phyloP scores from a whole-genome alignment of 306 rosid genomes.

The Lotus japonicus region DNA sequence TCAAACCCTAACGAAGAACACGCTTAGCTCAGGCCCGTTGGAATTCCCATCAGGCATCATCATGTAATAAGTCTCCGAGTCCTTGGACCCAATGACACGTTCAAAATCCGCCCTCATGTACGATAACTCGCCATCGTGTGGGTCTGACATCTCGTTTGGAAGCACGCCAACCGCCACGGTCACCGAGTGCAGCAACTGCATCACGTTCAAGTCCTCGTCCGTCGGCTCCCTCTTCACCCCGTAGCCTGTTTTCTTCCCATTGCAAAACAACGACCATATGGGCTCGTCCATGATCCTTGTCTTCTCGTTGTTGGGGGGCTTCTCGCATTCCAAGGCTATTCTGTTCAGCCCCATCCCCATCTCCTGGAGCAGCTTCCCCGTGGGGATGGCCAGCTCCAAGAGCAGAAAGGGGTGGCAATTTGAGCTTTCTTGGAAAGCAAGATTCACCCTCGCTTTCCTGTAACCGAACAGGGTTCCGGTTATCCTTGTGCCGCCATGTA shows the following conservation, averaged over 20 bases:
- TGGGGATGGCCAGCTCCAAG: conserved; percentile 59
- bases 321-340: conserved; percentile 77
- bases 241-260: conserved; percentile 75
- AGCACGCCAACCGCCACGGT: conserved; percentile 77
- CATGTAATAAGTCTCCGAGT: conserved; percentile 82
- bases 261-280: conserved; percentile 64
- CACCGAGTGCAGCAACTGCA: conserved; percentile 59
- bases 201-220: conserved; percentile 57
- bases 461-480: conserved; percentile 75
- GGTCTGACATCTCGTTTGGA: conserved; percentile 38
- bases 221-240: conserved; percentile 70
- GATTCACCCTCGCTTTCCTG: conserved; percentile 53
- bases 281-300: conserved; percentile 63
- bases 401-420: conserved; percentile 50
- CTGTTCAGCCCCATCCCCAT: conserved; percentile 67
- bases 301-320: conserved; percentile 30
- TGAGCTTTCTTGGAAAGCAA: conserved; percentile 68
- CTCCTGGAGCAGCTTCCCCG: conserved; percentile 63
- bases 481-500: conserved; percentile 53
- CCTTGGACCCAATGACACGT: conserved; percentile 71
- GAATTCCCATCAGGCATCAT: conserved; percentile 61
- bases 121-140: conserved; percentile 52
- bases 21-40: conserved; percentile 59
- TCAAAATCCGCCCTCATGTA: conserved; percentile 75
- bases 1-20: conserved; percentile 71